Percentiles rank a stretch among this genome's conserved stretches.
Evolutionary conservation across 768 basidiomycete species (phyloP).

Genomic region (Clathrus columnatus): DNA sequence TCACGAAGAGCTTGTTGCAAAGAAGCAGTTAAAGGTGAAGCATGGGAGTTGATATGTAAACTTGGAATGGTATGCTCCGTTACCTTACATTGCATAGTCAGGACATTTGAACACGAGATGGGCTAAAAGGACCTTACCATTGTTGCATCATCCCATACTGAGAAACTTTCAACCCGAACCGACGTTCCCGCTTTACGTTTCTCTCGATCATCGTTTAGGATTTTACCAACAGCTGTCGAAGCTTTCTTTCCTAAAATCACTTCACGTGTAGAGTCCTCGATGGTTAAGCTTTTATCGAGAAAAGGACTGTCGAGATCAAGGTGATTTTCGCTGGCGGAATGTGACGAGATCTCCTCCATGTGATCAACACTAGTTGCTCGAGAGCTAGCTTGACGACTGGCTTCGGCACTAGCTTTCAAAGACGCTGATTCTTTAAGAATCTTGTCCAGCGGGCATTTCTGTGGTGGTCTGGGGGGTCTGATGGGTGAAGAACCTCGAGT

Average conservation of each 20-base stretch:
- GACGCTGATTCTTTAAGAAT: slow-evolving; percentile 1
- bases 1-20: background rate
- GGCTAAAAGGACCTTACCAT: slow-evolving; percentile 8
- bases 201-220: slow-evolving; percentile 17
- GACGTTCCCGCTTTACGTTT: slow-evolving; percentile 11
- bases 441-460: slow-evolving; percentile 5
- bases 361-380: background rate
- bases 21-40: background rate
- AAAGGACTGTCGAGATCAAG: background rate
- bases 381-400: slow-evolving; percentile 1
- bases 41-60: background rate
- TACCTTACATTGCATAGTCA: background rate
- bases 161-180: slow-evolving; percentile 17
- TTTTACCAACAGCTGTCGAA: slow-evolving; percentile 24
- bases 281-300: background rate
- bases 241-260: slow-evolving; percentile 23
- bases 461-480: background rate
- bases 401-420: slow-evolving; percentile 3
- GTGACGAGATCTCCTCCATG: background rate
- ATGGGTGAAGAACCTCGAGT: background rate
- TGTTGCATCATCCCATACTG: slow-evolving; percentile 24
- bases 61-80: background rate
- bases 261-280: slow-evolving; percentile 17
- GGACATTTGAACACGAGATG: background rate
- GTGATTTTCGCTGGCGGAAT: background rate